Evolutionary conservation across 352 stramenopile genomes (phyloP), one percentile per base, ranked within the genome.

Genomic region (Pythium diclinum): DNA sequence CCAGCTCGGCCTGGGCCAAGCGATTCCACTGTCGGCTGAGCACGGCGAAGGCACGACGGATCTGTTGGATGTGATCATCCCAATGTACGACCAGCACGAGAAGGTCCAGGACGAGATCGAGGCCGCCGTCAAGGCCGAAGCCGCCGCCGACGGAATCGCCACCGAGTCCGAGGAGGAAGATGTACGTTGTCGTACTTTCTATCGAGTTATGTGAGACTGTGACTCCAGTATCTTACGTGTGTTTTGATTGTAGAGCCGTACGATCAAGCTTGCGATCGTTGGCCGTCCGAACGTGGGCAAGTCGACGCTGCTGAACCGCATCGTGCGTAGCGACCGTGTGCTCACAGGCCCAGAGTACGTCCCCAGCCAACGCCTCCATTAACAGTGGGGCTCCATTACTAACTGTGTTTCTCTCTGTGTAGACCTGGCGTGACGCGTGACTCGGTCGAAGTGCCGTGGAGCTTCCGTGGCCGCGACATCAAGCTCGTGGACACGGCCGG

Each of bases 361-460:
- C 8, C 13, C n/a, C 1, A 14, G 5, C 17, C 13, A 42, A 17
- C 25, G 25, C 25, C 25, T 28, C 25, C 2, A 28, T 28, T 28
- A 28, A 28, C 25, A 28, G 0, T 1, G n/a, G 36, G 10, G 36
- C 36, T 42, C 10, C 13, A 38, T 9, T 38, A 38, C 13, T 62
- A 19, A 14, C 30, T 59, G 28, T 42, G 17, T 47, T 28, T 5
- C 25, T 11, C 46, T 56, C 40, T 19, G 57, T 44, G 16, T 63
- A 94, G 83, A 61, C 85, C 85, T 63, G 85, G 85, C 21, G 83
- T 94, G 59, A 94, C 85, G 36, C 85, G 85, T 51, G 85, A 94
- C 65, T 84, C 85, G 23, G 82, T 94, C 36, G 85, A 92, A 71
- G 85, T 94, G 49, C 77, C 79, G 21, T 94, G 83, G 83, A 77